Percentiles rank a stretch among this genome's conserved stretches.
phyloP scores from a whole-genome alignment of 257 asterid species.

The Forsythia suspensa region DNA sequence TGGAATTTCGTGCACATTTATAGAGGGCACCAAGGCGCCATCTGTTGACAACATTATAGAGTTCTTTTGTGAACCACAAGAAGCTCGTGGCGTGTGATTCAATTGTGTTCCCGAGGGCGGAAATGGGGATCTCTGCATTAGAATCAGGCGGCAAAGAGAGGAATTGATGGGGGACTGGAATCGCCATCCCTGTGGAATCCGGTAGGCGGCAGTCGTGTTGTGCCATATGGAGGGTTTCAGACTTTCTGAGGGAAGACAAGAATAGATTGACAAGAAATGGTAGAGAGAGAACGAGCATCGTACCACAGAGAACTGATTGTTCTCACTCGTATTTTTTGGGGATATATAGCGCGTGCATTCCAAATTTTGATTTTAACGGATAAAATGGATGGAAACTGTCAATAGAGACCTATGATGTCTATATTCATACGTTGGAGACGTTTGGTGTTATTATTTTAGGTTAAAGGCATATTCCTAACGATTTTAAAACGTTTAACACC shows the following conservation, averaged over 20 bases:
- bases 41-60: conserved; percentile 53
- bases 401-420: too few relatives aligned
- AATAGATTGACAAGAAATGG: conserved; percentile 27
- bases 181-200: conserved; percentile 46
- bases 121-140: conserved; percentile 52
- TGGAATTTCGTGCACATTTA: conserved; percentile 57
- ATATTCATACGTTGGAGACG: too few relatives aligned
- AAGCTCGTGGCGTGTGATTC: conserved; percentile 58
- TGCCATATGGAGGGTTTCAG: conserved; percentile 43
- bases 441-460: too few relatives aligned
- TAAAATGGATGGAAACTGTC: too few relatives aligned
- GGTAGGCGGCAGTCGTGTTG: conserved; percentile 41
- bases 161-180: conserved; percentile 43
- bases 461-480: too few relatives aligned
- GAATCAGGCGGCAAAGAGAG: conserved; percentile 50
- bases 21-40: conserved; percentile 60
- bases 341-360: too few relatives aligned
- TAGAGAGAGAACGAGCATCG: not conserved
- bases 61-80: conserved; percentile 52
- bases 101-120: conserved; percentile 48
- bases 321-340: too few relatives aligned
- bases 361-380: too few relatives aligned
- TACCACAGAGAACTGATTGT: too few relatives aligned
- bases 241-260: conserved; percentile 43
- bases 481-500: too few relatives aligned